Conservation (phyloP, 2,329 filamentous ascomycete species). For the Westerdykella ornata region DNA sequence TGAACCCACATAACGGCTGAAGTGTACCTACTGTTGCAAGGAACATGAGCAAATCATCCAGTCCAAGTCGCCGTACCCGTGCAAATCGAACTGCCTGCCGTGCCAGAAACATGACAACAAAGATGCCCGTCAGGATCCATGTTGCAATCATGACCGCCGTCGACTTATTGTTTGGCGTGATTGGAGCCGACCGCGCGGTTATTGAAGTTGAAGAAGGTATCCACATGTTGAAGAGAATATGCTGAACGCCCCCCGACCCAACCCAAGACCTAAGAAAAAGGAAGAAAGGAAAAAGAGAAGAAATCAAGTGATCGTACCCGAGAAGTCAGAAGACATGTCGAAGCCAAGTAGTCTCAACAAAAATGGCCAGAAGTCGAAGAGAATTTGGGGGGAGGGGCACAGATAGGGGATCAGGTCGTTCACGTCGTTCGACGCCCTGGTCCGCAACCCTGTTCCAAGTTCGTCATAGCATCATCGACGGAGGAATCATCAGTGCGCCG, state of each 20-base stretch:
- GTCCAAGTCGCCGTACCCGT: constrained; percentile 16
- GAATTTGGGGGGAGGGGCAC: constrained; percentile 1
- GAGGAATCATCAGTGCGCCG: constrained; percentile 13
- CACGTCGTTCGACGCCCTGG: constrained; percentile 4
- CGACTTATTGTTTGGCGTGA: constrained; percentile 13
- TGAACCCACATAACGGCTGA: background rate
- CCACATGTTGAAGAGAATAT: constrained; percentile 13
- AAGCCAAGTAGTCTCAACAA: background rate
- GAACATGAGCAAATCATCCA: constrained; percentile 29
- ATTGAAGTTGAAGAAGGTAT: constrained; percentile 8
- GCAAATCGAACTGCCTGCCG: constrained; percentile 23
- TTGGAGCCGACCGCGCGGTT: constrained; percentile 4
- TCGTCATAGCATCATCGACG: constrained; percentile 7
- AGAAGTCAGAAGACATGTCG: constrained; percentile 5
- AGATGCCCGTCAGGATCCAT: constrained; percentile 20
- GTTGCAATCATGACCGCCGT: constrained; percentile 19
- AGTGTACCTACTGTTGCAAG: constrained; percentile 22
- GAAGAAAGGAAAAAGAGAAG: constrained; percentile 9
- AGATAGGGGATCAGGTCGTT: constrained; percentile 2
- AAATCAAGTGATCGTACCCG: constrained; percentile 3
- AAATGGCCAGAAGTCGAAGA: background rate
- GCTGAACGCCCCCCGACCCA: constrained; percentile 6
- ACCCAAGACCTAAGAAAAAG: constrained; percentile 6
- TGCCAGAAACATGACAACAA: constrained; percentile 19
- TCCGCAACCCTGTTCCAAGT: constrained; percentile 6